phyloP scores from a whole-genome alignment of 1,139 yeast species.

The Candida sp. region DNA sequence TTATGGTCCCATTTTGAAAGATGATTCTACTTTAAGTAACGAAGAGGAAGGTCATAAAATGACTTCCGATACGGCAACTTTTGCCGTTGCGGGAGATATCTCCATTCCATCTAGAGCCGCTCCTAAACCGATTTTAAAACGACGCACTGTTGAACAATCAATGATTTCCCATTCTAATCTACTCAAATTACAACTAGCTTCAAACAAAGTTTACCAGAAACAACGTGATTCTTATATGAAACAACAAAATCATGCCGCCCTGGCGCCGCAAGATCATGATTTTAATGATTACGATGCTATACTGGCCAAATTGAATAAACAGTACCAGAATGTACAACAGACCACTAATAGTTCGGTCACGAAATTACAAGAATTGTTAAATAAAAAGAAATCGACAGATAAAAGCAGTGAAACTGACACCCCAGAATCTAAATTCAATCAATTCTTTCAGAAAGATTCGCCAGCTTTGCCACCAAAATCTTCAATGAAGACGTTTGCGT shows the following conservation, averaged over 20 bases:
- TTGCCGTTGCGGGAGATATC: conserved; percentile 48
- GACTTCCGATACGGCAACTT: conserved; percentile 26
- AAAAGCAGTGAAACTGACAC: no score
- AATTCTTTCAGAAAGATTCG: not conserved
- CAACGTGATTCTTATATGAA: conserved; percentile 12
- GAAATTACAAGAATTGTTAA: conserved; percentile 11
- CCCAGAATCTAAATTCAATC: not conserved
- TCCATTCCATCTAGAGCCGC: conserved; percentile 23
- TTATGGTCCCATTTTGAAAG: conserved; percentile 72
- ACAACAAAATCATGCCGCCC: conserved; percentile 15
- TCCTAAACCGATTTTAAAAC: conserved; percentile 78
- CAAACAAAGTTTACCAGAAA: conserved; percentile 30
- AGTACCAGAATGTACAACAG: conserved; percentile 28
- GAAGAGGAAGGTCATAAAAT: conserved; percentile 14
- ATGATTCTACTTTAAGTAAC: conserved; percentile 25
- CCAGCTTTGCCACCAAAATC: not conserved
- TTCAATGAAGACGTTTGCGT: not conserved
- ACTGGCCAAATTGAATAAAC: conserved; percentile 59
- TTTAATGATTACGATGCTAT: conserved; percentile 55
- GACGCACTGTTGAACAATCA: conserved; percentile 75
- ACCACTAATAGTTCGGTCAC: conserved; percentile 10
- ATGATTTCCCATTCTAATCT: conserved; percentile 59
- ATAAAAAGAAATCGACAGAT: no score
- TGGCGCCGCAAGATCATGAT: conserved; percentile 29
- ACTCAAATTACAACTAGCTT: conserved; percentile 44